Conservation (phyloP, 768 basidiomycete genomes). For the Pisolithus tinctorius region DNA sequence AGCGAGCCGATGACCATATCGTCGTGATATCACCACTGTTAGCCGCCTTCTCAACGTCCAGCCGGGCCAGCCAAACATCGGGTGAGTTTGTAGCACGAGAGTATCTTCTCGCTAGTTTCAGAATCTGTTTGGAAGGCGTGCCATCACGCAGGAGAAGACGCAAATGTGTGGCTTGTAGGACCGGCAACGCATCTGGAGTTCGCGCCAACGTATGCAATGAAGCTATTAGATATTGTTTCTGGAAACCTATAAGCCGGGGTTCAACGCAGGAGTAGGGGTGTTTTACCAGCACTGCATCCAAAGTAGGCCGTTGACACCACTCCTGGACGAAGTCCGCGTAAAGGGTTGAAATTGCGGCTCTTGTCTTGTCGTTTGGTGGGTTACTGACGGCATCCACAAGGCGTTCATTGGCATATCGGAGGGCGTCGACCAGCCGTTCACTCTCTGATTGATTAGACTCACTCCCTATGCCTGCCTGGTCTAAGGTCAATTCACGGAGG, state of each 20-base stretch:
- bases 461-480: slow-evolving; percentile 4
- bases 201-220: slow-evolving; percentile 35
- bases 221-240: slow-evolving; percentile 52
- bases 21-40: slow-evolving; percentile 19
- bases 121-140: slow-evolving; percentile 26
- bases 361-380: slow-evolving; percentile 14
- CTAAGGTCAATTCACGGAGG: slow-evolving; percentile 18
- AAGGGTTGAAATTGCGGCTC: slow-evolving; percentile 26
- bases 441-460: slow-evolving; percentile 6
- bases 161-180: slow-evolving; percentile 32
- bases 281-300: slow-evolving; percentile 28
- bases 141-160: slow-evolving; percentile 25
- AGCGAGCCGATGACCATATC: slow-evolving; percentile 42
- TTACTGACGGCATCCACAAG: slow-evolving; percentile 22
- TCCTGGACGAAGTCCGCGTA: slow-evolving; percentile 41
- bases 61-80: slow-evolving; percentile 46
- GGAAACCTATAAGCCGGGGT: not conserved
- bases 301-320: slow-evolving; percentile 35
- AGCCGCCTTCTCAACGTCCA: slow-evolving; percentile 36
- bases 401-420: slow-evolving; percentile 27
- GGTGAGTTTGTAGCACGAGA: slow-evolving; percentile 33
- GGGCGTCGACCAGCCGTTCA: slow-evolving; percentile 22
- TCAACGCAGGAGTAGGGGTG: slow-evolving; percentile 9
- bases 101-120: slow-evolving; percentile 41
- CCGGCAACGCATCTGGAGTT: slow-evolving; percentile 12